Evolutionary conservation across 2,329 filamentous ascomycete species (phyloP).

Genomic region (Coniochaeta hoffmannii): DNA sequence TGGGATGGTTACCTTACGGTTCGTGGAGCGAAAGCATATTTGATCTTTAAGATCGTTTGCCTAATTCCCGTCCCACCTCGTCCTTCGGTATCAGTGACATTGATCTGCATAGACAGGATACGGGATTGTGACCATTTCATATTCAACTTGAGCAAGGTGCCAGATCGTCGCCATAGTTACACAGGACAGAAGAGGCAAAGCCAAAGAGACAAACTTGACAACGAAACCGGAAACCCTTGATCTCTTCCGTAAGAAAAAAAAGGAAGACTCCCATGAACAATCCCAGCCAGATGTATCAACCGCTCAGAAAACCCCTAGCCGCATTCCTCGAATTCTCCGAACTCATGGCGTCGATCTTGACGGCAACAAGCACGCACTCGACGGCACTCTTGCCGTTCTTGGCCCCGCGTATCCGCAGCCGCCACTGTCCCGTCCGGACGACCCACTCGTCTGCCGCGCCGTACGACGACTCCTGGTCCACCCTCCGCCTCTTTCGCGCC

Average conservation of each 20-base stretch:
- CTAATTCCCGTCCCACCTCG: no score
- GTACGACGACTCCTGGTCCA: constrained; percentile 20
- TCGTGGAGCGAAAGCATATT: no score
- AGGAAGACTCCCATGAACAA: neutral
- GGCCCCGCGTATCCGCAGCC: constrained; percentile 54
- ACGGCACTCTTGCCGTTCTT: constrained; percentile 44
- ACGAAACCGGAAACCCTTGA: neutral
- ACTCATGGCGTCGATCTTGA: constrained; percentile 67
- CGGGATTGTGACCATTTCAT: no score
- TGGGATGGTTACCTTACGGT: no score
- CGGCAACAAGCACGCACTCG: constrained; percentile 67
- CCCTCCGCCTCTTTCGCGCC: constrained; percentile 39
- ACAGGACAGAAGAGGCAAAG: no score
- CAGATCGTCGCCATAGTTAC: no score
- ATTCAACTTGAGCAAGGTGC: no score
- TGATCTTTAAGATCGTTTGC: no score
- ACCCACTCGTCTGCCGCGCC: constrained; percentile 45
- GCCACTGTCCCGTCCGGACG: constrained; percentile 64
- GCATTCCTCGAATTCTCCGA: constrained; percentile 60
- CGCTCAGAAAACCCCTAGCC: constrained; percentile 52
- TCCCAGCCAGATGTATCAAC: constrained; percentile 2
- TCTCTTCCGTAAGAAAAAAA: no score
- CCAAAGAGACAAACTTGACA: no score
- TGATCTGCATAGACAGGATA: no score
- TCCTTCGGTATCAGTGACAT: no score